Evolutionary conservation across 345 rosid species (phyloP).

Genomic region (Salix purpurea): DNA sequence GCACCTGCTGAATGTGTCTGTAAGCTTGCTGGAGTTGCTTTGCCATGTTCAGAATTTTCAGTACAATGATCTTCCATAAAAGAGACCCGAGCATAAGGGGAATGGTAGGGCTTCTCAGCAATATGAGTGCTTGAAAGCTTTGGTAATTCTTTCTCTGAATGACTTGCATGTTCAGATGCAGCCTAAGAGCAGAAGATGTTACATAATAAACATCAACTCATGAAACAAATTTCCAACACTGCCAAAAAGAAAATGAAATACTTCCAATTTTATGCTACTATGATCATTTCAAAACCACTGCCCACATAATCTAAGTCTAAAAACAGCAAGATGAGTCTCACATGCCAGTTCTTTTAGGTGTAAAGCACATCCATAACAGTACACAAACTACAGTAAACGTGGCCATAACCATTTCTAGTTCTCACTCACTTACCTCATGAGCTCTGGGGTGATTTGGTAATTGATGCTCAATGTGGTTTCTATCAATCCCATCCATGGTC

Average conservation of each 20-base stretch:
- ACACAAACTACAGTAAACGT: background rate
- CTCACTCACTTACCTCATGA: conserved; percentile 31
- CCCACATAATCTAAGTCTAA: background rate
- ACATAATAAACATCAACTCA: conserved; percentile 13
- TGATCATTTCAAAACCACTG: background rate
- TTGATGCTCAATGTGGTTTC: conserved; percentile 23
- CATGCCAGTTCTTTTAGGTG: background rate
- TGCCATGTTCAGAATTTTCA: conserved; percentile 45
- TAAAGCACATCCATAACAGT: background rate
- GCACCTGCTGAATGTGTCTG: conserved; percentile 26
- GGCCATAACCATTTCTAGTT: conserved; percentile 19
- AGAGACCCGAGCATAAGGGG: conserved; percentile 75
- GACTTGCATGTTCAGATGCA: conserved; percentile 31
- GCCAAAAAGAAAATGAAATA: background rate
- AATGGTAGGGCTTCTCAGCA: conserved; percentile 53
- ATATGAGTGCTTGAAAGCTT: conserved; percentile 31
- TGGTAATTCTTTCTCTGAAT: conserved; percentile 36
- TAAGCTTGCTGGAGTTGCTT: conserved; percentile 45
- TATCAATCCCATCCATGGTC: conserved; percentile 30
- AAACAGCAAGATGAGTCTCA: background rate
- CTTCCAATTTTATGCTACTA: background rate
- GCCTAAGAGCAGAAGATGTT: conserved; percentile 38
- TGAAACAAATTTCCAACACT: conserved; percentile 6
- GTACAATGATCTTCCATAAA: conserved; percentile 69
- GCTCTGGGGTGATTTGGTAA: conserved; percentile 27